A percentile compares a stretch with the other conserved stretches of the same genome.
These are phyloP conservation scores for Aureobasidium pullulans DNA, from an alignment of 2,329 filamentous ascomycete species.

Conservation along the genomic window DNA sequence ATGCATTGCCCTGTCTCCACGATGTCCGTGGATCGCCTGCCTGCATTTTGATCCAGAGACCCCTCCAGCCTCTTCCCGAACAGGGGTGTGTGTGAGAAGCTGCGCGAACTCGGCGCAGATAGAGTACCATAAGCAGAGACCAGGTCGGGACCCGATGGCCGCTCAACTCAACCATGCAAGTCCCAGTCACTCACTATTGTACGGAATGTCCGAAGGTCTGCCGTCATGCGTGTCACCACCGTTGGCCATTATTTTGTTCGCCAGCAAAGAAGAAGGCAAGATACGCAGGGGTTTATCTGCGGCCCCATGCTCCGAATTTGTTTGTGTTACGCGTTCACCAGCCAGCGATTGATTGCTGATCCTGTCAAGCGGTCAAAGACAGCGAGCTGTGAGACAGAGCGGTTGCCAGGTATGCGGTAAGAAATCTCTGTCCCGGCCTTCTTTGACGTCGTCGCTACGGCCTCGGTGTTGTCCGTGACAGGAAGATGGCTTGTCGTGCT, in stretches of 20 bases:
- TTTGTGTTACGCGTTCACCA: constrained; percentile 5
- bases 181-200: neutral
- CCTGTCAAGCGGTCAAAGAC: neutral
- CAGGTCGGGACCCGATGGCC: neutral
- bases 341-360: constrained; percentile 2
- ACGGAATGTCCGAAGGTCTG: neutral
- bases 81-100: neutral
- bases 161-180: neutral
- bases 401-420: neutral
- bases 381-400: neutral
- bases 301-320: constrained; percentile 5
- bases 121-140: neutral
- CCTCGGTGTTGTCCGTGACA: neutral
- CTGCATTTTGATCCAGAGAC: neutral
- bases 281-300: neutral
- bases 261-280: neutral
- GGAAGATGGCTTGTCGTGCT: neutral
- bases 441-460: neutral
- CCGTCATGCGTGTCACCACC: neutral
- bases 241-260: neutral
- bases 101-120: neutral
- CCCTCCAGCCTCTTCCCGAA: neutral
- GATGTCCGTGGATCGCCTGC: constrained; percentile 3
- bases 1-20: neutral
- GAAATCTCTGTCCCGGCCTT: neutral